Percentiles rank a stretch among this genome's conserved stretches.
phyloP scores from a whole-genome alignment of 2,329 filamentous ascomycete species.

The Fusarium penzigii region DNA sequence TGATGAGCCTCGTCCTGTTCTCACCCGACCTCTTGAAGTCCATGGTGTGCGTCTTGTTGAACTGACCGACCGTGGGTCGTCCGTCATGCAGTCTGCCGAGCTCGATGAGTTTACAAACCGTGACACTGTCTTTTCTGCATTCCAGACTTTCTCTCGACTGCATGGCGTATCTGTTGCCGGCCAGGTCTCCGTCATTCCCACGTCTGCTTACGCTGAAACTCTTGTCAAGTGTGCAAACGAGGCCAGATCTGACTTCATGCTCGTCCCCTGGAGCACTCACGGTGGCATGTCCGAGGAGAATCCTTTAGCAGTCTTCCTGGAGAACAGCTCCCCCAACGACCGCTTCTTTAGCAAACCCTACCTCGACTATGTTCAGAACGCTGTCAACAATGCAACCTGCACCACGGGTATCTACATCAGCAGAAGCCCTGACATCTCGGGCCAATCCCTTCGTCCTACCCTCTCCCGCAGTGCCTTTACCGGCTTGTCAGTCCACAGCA shows the following conservation, averaged over 20 bases:
- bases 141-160: constrained; percentile 83
- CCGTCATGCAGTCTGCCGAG: constrained; percentile 91
- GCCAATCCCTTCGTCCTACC: constrained; percentile 48
- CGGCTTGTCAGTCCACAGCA: constrained; percentile 26
- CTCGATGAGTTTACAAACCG: constrained; percentile 69
- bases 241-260: constrained; percentile 69
- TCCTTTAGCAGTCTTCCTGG: constrained; percentile 9
- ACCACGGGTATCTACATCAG: constrained; percentile 62
- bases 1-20: neutral
- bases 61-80: constrained; percentile 88
- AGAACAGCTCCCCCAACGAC: constrained; percentile 24
- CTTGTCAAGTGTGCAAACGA: constrained; percentile 70
- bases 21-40: constrained; percentile 24
- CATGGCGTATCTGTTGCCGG: constrained; percentile 82
- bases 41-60: constrained; percentile 86
- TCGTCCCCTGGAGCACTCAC: constrained; percentile 89
- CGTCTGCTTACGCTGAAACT: constrained; percentile 76
- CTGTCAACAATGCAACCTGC: constrained; percentile 70
- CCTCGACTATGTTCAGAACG: constrained; percentile 69
- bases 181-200: constrained; percentile 76
- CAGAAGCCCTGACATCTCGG: constrained; percentile 36
- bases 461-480: constrained; percentile 34
- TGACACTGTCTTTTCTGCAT: constrained; percentile 89
- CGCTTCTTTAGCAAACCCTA: constrained; percentile 50
- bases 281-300: constrained; percentile 68